Percentiles rank a stretch among this genome's conserved stretches.
Evolutionary conservation across 306 rosid genomes (phyloP).

Genomic region (Vigna radiata): DNA sequence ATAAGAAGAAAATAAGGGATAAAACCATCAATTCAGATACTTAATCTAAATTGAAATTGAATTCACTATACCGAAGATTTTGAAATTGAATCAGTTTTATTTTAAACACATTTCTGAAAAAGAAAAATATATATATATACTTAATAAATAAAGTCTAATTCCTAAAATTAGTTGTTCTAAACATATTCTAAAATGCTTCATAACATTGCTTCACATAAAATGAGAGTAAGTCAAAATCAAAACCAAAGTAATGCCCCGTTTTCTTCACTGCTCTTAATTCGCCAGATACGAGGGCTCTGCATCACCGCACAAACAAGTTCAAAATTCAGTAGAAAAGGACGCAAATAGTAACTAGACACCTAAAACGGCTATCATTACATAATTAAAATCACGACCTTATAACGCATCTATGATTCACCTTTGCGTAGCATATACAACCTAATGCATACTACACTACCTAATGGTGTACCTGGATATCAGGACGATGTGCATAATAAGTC

Average conservation of each 20-base stretch:
- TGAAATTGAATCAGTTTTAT: neutral
- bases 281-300: neutral
- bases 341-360: constrained; percentile 23
- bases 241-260: neutral
- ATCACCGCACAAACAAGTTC: constrained; percentile 18
- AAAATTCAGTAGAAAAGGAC: neutral
- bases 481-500: neutral
- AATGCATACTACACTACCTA: constrained; percentile 38
- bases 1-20: neutral
- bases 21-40: neutral
- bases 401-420: constrained; percentile 33
- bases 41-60: neutral
- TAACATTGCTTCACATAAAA: constrained; percentile 7
- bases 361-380: constrained; percentile 21
- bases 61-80: neutral
- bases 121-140: neutral
- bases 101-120: neutral
- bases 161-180: neutral
- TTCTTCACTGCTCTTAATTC: constrained; percentile 1
- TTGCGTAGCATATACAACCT: constrained; percentile 36
- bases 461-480: constrained; percentile 13
- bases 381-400: constrained; percentile 22
- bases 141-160: neutral
- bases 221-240: neutral
- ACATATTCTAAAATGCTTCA: constrained; percentile 15